Evolutionary conservation across 2,329 filamentous ascomycete species (phyloP).

Genomic region (Neonectria hederae): DNA sequence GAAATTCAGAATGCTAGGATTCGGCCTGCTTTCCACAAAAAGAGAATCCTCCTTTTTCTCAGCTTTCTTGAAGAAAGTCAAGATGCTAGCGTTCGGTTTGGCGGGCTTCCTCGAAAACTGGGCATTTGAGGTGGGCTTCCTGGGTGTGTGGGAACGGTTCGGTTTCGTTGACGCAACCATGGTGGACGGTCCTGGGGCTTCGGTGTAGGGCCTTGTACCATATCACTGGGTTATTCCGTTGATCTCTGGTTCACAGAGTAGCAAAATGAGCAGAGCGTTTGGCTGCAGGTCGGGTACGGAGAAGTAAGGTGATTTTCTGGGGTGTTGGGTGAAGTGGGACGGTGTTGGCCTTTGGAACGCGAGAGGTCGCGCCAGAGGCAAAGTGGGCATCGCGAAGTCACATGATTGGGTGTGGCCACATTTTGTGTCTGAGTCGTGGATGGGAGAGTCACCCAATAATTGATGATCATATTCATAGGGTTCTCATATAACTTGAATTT

Average conservation of each 20-base stretch:
- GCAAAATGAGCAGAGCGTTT: not conserved
- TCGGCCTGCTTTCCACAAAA: constrained; percentile 59
- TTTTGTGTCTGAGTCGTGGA: not conserved
- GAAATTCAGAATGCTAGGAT: constrained; percentile 76
- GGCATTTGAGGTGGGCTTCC: constrained; percentile 40
- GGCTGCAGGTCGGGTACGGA: not conserved
- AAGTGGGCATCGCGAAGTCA: constrained; percentile 45
- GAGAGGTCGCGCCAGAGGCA: constrained; percentile 30
- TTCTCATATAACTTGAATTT: not conserved
- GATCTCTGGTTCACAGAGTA: not conserved
- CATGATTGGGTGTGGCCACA: constrained; percentile 33
- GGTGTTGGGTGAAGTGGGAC: constrained; percentile 25
- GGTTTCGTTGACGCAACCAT: constrained; percentile 50
- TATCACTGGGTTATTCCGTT: not conserved
- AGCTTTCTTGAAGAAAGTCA: constrained; percentile 79
- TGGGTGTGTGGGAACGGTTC: constrained; percentile 46
- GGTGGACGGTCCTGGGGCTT: constrained; percentile 16
- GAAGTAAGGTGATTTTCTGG: not conserved
- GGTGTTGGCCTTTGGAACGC: constrained; percentile 30
- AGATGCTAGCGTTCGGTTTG: constrained; percentile 70
- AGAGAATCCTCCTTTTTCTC: constrained; percentile 67
- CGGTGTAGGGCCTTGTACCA: not conserved
- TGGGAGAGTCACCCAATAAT: not conserved
- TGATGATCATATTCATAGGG: not conserved
- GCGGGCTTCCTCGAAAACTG: constrained; percentile 47